Evolutionary conservation across 768 basidiomycete species (phyloP), one percentile per base, ranked within the genome.

Genomic region (Naganishia vaughanmartiniae): DNA sequence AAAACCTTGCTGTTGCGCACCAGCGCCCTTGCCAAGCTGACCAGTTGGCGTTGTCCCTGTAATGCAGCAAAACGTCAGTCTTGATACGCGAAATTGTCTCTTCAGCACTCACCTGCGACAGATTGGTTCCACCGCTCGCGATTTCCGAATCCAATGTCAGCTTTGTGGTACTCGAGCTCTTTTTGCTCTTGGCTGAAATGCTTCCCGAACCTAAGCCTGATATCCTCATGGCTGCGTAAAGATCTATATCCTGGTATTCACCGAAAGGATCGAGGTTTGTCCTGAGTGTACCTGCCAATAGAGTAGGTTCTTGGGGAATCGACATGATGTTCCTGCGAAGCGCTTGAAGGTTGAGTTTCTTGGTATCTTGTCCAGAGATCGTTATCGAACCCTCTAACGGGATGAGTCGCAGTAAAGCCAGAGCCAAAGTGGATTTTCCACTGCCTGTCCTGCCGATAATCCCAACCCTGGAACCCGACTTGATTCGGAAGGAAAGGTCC

Each of bases 361-460:
- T 77, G 0, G 85, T 87, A 26, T 81, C 80, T 31, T 85, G 72
- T 11, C 85, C 87, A 72, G 89, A 88, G 67, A 86, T 87, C 71
- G 81, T 82, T 30, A 88, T 84, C 17, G 78, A 81, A 0, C 88
- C 88, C 51, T 85, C 84, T 0, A 86, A 87, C 36, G 84, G 81
- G 39, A 89, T 87, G 76, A 86, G 84, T 0, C 87, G 83, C 55
- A 89, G 78, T 14, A 89, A 81, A 0, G 87, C 83, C 19, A 88
- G 78, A 1, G 87, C 86, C 46, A 70, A 65, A 21, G 67, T 71
- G 19, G 65, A 77, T 54, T 87, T 87, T 19, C 87, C 87, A 74
- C 85, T 85, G 19, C 87, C 87, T 1, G 87, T 88, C 24, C 87
- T 79, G 4, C 87, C 87, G 39, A 88, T 86, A 57, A 88, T 86